These are phyloP conservation scores for Kodamaea kakaduensis DNA, from an alignment of 805 yeast genomes.

Conservation along the genomic window DNA sequence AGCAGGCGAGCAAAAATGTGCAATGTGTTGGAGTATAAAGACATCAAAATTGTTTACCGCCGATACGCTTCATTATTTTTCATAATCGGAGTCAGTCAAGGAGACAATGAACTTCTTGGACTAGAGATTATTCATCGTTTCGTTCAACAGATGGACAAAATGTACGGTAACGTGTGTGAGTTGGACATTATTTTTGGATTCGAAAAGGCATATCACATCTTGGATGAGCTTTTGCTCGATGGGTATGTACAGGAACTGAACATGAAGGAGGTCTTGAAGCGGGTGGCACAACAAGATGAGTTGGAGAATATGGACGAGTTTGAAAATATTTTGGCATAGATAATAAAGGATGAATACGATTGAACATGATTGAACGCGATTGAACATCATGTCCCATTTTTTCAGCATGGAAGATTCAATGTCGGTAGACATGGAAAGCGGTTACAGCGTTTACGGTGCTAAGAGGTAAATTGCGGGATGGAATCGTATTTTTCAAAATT, in stretches of 20 bases:
- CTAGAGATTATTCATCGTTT: conserved; percentile 86
- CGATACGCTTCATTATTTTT: conserved; percentile 92
- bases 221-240: conserved; percentile 85
- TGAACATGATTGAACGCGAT: no score
- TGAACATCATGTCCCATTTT: no score
- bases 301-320: conserved; percentile 73
- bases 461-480: no score
- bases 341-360: no score
- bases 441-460: no score
- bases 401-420: no score
- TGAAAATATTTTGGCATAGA: conserved; percentile 34
- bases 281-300: conserved; percentile 82
- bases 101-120: conserved; percentile 82
- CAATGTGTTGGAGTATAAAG: conserved; percentile 83
- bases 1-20: conserved; percentile 92
- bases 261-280: conserved; percentile 68
- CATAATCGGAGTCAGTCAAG: conserved; percentile 76
- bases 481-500: no score
- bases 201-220: conserved; percentile 85
- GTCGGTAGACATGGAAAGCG: no score
- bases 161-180: conserved; percentile 95
- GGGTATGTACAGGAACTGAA: conserved; percentile 86
- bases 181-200: conserved; percentile 95
- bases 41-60: conserved; percentile 80
- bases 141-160: conserved; percentile 95